phyloP scores from a whole-genome alignment of 169 alveolate genomes.

The Eimeria necatrix region DNA sequence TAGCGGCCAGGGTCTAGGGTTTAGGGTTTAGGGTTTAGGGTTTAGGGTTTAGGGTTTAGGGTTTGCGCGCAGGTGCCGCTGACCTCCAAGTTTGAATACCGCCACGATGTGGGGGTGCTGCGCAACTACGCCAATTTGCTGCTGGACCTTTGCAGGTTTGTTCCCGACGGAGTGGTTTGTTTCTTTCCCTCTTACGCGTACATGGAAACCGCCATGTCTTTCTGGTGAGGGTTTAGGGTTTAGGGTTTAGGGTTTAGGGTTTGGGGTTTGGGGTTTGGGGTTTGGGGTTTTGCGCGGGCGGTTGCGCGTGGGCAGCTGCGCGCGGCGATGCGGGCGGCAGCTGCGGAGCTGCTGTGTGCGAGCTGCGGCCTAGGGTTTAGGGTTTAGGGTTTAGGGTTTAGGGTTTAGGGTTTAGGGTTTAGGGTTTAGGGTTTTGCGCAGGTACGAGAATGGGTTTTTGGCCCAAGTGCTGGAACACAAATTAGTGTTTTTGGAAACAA shows the following conservation, averaged over 20 bases:
- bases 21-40: background rate
- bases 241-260: slow-evolving; percentile 14
- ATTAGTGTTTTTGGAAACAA: slow-evolving; percentile 97
- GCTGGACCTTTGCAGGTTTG: slow-evolving; percentile 92
- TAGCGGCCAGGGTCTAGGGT: background rate
- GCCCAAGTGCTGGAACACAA: slow-evolving; percentile 96
- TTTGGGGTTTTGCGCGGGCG: slow-evolving; percentile 13
- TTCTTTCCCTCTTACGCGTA: slow-evolving; percentile 97
- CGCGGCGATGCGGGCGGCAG: too few relatives aligned
- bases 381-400: background rate
- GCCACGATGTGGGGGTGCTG: slow-evolving; percentile 94
- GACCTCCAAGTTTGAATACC: slow-evolving; percentile 94
- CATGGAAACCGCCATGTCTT: slow-evolving; percentile 93
- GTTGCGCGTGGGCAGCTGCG: background rate
- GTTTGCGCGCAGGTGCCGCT: slow-evolving; percentile 90
- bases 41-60: background rate
- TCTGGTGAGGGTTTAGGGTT: slow-evolving; percentile 71
- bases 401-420: slow-evolving; percentile 22
- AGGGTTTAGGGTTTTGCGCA: slow-evolving; percentile 82
- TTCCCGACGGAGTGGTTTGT: slow-evolving; percentile 98
- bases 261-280: slow-evolving; percentile 35
- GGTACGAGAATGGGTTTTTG: slow-evolving; percentile 98
- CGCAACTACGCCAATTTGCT: slow-evolving; percentile 96
- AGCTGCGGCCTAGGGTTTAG: background rate
- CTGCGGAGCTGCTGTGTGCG: too few relatives aligned